Conservation (phyloP, 2,329 filamentous ascomycete species). For the Hymenoscyphus repandus region DNA sequence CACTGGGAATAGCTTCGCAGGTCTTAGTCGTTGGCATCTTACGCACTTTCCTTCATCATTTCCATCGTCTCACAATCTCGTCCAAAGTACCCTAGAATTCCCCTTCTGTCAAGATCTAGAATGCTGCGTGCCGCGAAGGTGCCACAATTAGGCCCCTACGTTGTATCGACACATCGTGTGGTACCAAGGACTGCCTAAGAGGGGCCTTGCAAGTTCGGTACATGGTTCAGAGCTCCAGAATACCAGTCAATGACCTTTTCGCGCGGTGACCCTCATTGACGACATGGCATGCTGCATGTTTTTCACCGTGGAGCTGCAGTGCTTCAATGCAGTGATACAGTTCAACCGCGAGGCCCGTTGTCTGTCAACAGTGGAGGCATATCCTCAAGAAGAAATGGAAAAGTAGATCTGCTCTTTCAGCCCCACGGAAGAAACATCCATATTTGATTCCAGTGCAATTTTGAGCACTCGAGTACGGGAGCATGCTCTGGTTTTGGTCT, state of each 20-base stretch:
- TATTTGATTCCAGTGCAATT: neutral
- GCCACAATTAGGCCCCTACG: neutral
- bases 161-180: neutral
- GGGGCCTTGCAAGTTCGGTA: no score
- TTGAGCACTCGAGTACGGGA: neutral
- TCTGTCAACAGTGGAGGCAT: neutral
- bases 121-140: neutral
- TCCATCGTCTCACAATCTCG: neutral
- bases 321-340: neutral
- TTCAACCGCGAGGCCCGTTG: neutral
- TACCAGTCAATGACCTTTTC: neutral
- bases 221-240: neutral
- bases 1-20: slow-evolving; percentile 4
- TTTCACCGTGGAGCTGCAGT: neutral
- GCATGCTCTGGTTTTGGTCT: no score
- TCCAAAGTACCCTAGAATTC: neutral
- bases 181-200: neutral
- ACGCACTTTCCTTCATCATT: neutral
- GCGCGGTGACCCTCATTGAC: neutral
- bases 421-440: neutral
- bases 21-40: neutral
- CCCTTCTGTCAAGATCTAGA: neutral
- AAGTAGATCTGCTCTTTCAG: neutral
- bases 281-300: slow-evolving; percentile 3
- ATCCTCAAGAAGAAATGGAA: neutral